Evolutionary conservation across 441 rosid species (phyloP).

Genomic region (Mallotus repandus): DNA sequence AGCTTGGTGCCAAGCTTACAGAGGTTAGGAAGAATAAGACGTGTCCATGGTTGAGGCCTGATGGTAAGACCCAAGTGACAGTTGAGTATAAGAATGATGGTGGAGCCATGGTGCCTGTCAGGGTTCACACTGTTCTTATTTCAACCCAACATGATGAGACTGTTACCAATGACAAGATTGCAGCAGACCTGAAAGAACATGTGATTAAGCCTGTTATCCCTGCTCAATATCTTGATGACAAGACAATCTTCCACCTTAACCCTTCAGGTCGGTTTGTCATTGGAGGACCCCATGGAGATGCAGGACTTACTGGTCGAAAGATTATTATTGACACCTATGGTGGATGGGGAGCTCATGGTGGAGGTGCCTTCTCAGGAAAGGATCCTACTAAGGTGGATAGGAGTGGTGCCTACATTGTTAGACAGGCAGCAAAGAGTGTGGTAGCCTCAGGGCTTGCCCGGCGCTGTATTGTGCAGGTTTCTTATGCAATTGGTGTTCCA

Average conservation of each 20-base stretch:
- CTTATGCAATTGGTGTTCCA: constrained; percentile 77
- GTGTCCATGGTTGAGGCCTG: constrained; percentile 79
- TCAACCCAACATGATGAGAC: constrained; percentile 83
- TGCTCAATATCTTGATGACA: constrained; percentile 63
- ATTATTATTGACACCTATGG: constrained; percentile 70
- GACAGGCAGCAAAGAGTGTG: constrained; percentile 83
- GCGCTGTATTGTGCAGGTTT: constrained; percentile 69
- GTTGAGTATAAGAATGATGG: constrained; percentile 63
- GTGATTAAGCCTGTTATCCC: constrained; percentile 76
- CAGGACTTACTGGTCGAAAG: constrained; percentile 80
- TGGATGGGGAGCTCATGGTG: constrained; percentile 56
- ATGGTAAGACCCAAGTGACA: constrained; percentile 82
- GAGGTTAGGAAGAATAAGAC: constrained; percentile 79
- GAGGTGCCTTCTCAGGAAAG: constrained; percentile 54
- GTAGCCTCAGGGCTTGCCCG: constrained; percentile 78
- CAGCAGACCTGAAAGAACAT: constrained; percentile 64
- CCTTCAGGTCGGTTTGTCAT: constrained; percentile 84
- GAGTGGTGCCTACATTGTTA: constrained; percentile 71
- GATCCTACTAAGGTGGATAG: constrained; percentile 74
- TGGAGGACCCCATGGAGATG: constrained; percentile 86
- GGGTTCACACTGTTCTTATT: constrained; percentile 77
- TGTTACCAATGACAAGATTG: constrained; percentile 70
- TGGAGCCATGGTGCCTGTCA: constrained; percentile 70
- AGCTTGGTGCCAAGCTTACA: constrained; percentile 82
- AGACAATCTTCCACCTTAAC: constrained; percentile 76